phyloP scores from a whole-genome alignment of 1,284 basidiomycete species.

The Cerrena zonata region DNA sequence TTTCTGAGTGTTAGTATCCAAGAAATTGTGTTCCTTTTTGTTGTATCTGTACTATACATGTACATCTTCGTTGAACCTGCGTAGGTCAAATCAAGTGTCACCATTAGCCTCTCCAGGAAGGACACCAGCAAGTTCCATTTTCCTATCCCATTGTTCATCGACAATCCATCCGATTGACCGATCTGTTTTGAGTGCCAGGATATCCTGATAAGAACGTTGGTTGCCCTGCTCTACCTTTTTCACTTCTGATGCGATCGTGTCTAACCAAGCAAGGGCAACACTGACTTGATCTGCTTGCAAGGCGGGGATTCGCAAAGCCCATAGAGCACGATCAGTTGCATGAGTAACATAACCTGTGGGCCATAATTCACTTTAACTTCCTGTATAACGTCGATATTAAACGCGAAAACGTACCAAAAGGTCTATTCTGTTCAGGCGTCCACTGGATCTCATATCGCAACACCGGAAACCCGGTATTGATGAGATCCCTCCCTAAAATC shows the following conservation, averaged over 20 bases:
- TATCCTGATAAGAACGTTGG: constrained; percentile 33
- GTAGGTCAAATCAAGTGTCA: too few species aligned
- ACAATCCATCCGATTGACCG: constrained; percentile 47
- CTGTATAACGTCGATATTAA: constrained; percentile 3
- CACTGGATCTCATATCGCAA: constrained; percentile 65
- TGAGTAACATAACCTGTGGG: constrained; percentile 62
- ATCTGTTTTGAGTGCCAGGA: constrained; percentile 47
- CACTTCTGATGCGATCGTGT: constrained; percentile 39
- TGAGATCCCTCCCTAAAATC: constrained; percentile 56
- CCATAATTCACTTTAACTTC: constrained; percentile 15
- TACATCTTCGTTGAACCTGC: too few species aligned
- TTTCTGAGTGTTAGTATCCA: background rate
- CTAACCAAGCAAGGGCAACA: constrained; percentile 48
- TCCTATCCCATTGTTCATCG: constrained; percentile 45
- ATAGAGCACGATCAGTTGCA: constrained; percentile 51
- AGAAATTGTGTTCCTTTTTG: background rate
- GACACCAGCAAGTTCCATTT: constrained; percentile 28
- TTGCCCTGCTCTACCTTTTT: constrained; percentile 29
- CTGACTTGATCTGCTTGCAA: constrained; percentile 38
- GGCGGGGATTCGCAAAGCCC: constrained; percentile 39
- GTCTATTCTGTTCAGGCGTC: constrained; percentile 54
- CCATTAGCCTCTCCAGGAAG: constrained; percentile 11
- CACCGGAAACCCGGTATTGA: constrained; percentile 50
- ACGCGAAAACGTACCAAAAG: constrained; percentile 38
- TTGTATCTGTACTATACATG: background rate